Conservation (phyloP, 2,329 filamentous ascomycete species). For the Colletotrichum noveboracense region DNA sequence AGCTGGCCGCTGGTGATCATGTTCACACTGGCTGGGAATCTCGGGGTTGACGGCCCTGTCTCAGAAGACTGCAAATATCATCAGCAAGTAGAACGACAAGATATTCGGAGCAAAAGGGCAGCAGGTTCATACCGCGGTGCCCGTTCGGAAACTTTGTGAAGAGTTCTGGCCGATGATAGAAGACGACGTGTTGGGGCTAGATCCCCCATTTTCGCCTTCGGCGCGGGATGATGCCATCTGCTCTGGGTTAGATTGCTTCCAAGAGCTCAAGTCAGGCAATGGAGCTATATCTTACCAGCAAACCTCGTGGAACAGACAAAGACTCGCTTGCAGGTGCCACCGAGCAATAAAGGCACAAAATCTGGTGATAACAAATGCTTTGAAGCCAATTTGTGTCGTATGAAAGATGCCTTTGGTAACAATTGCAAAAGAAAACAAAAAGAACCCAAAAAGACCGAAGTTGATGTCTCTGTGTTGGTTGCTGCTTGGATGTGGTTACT, state of each 20-base stretch:
- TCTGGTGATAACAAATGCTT: background rate
- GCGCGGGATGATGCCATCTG: background rate
- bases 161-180: background rate
- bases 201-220: background rate
- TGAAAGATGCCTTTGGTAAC: background rate
- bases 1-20: background rate
- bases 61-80: background rate
- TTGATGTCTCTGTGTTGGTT: background rate
- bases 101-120: fast-evolving
- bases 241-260: background rate
- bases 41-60: background rate
- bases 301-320: background rate
- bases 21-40: background rate
- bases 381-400: background rate
- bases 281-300: background rate
- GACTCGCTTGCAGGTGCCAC: background rate
- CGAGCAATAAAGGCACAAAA: background rate
- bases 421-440: background rate
- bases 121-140: background rate
- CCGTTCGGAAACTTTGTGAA: background rate
- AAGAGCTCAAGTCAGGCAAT: background rate
- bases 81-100: background rate
- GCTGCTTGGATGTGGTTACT: background rate
- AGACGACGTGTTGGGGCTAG: background rate
- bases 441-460: background rate